Percentiles rank a stretch among this genome's conserved stretches.
phyloP scores from a whole-genome alignment of 306 rosid species.

The Quercus agrifolia region DNA sequence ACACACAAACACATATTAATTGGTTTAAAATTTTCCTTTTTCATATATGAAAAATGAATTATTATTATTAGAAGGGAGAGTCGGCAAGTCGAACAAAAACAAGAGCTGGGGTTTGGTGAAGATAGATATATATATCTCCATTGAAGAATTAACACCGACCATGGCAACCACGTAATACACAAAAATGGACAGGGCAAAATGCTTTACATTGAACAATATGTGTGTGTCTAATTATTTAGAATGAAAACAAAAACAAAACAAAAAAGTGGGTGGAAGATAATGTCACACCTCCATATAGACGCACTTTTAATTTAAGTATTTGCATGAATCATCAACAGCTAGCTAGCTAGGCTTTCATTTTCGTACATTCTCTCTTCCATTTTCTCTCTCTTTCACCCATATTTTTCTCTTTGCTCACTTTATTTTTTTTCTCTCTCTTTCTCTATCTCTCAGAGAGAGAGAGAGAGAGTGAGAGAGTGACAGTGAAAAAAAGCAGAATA shows the following conservation, averaged over 20 bases:
- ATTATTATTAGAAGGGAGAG: background rate
- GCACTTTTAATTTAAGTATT: background rate
- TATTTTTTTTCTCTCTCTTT: background rate
- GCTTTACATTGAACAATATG: too few relatives aligned
- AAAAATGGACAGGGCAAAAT: background rate
- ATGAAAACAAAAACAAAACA: background rate
- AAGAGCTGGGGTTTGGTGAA: too few relatives aligned
- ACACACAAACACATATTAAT: too few relatives aligned
- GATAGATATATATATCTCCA: background rate
- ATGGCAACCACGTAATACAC: background rate
- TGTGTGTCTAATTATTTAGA: background rate
- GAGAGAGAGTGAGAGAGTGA: background rate
- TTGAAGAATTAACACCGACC: constrained; percentile 5
- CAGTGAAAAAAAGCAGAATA: constrained; percentile 20
- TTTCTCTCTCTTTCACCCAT: constrained; percentile 14
- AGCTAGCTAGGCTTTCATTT: constrained; percentile 18
- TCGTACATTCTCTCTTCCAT: constrained; percentile 14
- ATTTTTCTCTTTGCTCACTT: background rate
- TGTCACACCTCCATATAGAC: background rate
- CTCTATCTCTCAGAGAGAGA: background rate
- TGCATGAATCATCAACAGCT: constrained; percentile 21
- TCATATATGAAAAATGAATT: too few relatives aligned
- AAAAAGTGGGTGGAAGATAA: constrained; percentile 16
- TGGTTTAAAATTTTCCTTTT: too few relatives aligned
- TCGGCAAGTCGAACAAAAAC: background rate